Evolutionary conservation across 495 filamentous ascomycete genomes (phyloP).

Genomic region (Immersiella caudata): DNA sequence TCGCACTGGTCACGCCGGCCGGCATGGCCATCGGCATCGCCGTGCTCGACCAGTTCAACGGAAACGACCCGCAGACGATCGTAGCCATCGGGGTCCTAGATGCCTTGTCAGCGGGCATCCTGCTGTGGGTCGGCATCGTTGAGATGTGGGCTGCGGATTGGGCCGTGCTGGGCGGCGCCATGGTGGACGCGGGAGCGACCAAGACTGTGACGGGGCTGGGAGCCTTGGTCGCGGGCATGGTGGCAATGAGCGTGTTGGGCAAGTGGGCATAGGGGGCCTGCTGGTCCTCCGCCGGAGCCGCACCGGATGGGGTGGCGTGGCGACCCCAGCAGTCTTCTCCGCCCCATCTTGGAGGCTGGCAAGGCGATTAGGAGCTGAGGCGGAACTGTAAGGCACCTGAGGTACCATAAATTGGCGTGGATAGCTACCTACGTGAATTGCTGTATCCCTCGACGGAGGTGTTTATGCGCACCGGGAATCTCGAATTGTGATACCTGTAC

Average conservation of each 20-base stretch:
- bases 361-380: no score
- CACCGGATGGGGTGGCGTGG: no score
- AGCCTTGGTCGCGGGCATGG: conserved; percentile 29
- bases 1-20: conserved; percentile 56
- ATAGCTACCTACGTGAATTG: no score
- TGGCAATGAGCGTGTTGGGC: conserved; percentile 35
- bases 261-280: no score
- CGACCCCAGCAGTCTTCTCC: no score
- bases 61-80: conserved; percentile 55
- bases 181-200: conserved; percentile 28
- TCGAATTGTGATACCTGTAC: no score
- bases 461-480: no score
- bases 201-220: conserved; percentile 24
- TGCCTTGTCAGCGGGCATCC: conserved; percentile 59
- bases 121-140: conserved; percentile 61
- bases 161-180: conserved; percentile 34
- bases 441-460: no score
- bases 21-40: conserved; percentile 64
- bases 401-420: no score
- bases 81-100: conserved; percentile 60
- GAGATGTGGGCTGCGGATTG: conserved; percentile 63
- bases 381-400: no score
- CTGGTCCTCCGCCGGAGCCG: no score
- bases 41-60: conserved; percentile 57
- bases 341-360: no score